Evolutionary conservation across 2,329 filamentous ascomycete genomes (phyloP).

Genomic region (Lachnellula subtilissima): DNA sequence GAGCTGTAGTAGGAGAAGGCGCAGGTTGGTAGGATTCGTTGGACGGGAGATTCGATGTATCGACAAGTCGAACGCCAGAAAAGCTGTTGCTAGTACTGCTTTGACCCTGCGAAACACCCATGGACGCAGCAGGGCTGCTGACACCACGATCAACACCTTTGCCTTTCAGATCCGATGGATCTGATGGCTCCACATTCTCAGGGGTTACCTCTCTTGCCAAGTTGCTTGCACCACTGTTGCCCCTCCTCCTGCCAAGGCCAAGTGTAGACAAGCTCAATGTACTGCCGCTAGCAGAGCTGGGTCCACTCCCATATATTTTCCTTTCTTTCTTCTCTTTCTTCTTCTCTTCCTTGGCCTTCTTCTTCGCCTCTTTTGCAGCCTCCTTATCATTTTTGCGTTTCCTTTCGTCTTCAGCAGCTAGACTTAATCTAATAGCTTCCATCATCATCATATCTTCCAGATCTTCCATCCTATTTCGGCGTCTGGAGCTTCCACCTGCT

Average conservation of each 20-base stretch:
- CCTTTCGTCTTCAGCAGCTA: conserved; percentile 93
- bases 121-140: conserved; percentile 13
- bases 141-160: conserved; percentile 60
- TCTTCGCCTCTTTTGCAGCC: conserved; percentile 76
- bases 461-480: conserved; percentile 68
- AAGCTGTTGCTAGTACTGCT: conserved; percentile 17
- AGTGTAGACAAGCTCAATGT: conserved; percentile 55
- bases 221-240: conserved; percentile 56
- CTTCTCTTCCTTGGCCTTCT: conserved; percentile 76
- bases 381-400: conserved; percentile 81
- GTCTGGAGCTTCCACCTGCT: conserved; percentile 27
- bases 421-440: conserved; percentile 84
- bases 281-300: conserved; percentile 56
- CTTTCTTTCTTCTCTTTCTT: conserved; percentile 56
- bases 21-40: conserved; percentile 41
- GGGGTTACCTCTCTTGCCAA: conserved; percentile 52
- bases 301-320: conserved; percentile 47
- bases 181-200: conserved; percentile 35
- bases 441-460: conserved; percentile 98
- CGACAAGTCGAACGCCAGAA: conserved; percentile 21
- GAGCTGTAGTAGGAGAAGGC: conserved; percentile 41
- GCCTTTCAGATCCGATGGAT: conserved; percentile 48
- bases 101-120: conserved; percentile 16
- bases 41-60: conserved; percentile 15
- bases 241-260: conserved; percentile 46